phyloP scores from a whole-genome alignment of 345 rosid species.

The Populus pruinosa region DNA sequence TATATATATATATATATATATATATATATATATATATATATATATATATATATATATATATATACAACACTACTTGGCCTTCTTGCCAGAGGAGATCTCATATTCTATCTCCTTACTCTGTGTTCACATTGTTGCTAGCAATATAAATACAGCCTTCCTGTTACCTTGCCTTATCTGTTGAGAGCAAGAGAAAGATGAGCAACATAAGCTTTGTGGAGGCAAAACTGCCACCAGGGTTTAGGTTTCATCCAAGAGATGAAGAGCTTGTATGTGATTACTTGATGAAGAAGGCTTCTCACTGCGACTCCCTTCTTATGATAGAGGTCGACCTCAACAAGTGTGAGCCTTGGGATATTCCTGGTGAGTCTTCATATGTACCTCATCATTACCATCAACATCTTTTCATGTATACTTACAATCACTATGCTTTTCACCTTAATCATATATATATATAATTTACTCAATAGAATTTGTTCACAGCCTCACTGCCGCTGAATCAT shows the following conservation, averaged over 20 bases:
- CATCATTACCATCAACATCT: not conserved
- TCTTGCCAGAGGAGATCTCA: not conserved
- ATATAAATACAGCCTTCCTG: not conserved
- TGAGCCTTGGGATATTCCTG: slow-evolving; percentile 97
- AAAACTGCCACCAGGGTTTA: slow-evolving; percentile 77
- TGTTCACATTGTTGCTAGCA: not conserved
- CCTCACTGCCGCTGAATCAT: not conserved
- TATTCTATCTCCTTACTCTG: not conserved
- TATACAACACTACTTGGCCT: not conserved
- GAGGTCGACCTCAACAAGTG: slow-evolving; percentile 91
- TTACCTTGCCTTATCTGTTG: not conserved
- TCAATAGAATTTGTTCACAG: not conserved
- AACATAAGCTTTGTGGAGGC: slow-evolving; percentile 35
- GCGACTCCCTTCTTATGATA: slow-evolving; percentile 43
- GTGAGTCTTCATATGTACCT: slow-evolving; percentile 29
- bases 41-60: too few species aligned
- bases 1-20: slow-evolving; percentile 15
- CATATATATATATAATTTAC: too few species aligned
- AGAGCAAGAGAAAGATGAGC: slow-evolving; percentile 15
- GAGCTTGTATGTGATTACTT: slow-evolving; percentile 89
- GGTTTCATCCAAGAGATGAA: slow-evolving; percentile 88
- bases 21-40: too few species aligned
- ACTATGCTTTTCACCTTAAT: not conserved
- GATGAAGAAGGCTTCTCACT: slow-evolving; percentile 43
- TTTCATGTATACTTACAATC: not conserved